Base-by-base conservation (phyloP, 371 early-diverging fungal species). In the Rhizopus arrhizus region DNA sequence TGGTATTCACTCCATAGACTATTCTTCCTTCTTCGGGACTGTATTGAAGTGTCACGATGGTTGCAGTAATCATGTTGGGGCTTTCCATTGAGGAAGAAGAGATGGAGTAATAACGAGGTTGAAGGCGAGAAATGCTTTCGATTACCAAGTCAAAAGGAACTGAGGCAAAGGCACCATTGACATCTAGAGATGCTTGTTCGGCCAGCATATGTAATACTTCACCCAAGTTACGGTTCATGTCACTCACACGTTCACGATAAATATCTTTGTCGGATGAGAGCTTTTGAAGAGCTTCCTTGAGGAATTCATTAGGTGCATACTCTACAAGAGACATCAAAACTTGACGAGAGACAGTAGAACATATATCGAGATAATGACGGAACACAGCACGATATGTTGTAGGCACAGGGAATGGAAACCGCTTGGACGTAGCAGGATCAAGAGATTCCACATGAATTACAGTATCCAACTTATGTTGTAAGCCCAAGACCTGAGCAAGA, bases 51-150 rank as follows among this genome's bases (percentile, higher is more conserved):
- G 96, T 89, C 16, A 94, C 93, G 13, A 92, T 94, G 10, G 97
- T 97, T 58, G 94, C 82, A 55, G 85, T 80, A 29, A 95, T 89
- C 8, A 67, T 68, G 31, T 86, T 85, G 32, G 95, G 94, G 46
- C 77, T 70, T 35, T 85, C 86, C 51, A 76, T 77, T 36, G 91
- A 77, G 10, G 93, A 91, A 22, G 93, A 93, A 36, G 94, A 94
- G 56, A 98, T 97, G 35, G 95, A 94, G 73, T 98, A 98, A 77
- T 92, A 95, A 13, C 99, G 91, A 15, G 95, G 90, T 59, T 90
- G 88, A 45, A 95, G 82, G 43, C 93, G 88, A 41, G 91, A 81
- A 10, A 95, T 80, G 28, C 86, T 77, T 69, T 96, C 96, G 28
- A 91, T 74, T 46, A 95, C 72, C 40, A 90, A 66, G 58, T 86